Evolutionary conservation across 768 basidiomycete species (phyloP), one percentile per base, ranked within the genome.

Genomic region (Tephrocybe sp.): DNA sequence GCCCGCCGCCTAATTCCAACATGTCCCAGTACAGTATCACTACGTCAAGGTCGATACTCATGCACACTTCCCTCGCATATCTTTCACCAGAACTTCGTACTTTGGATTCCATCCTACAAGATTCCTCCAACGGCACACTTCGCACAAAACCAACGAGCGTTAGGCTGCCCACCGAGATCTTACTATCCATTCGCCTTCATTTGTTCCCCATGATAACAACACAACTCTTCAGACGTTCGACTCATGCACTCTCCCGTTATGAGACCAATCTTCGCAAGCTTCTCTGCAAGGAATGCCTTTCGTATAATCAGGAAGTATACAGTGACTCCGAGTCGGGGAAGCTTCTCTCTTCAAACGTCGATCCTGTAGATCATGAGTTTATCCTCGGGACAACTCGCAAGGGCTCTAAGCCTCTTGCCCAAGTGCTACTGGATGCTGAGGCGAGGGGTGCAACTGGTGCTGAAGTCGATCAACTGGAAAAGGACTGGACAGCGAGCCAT

Each of bases 301-400:
- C 72, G 16, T 81, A 77, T 59, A 73, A 80, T 57, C 61, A 75
- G 18, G 76, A 79, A 49, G 76, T 82, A 21, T 82, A 74, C 42
- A 94, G 94, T 1, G 94, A 97, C 64, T 85, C 93, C 18, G 91
- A 95, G 66, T 88, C 86, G 15, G 91, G 80, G 37, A 87, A 84
- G 64, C 80, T 95, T 29, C 76, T 97, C 49, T 87, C 88, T 5
- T 88, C 87, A 19, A 91, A 84, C 42, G 76, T 95, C 24, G 94
- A 97, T 62, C 66, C 80, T 40, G 73, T 76, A 24, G 94, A 97
- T 69, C 91, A 95, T 49, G 83, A 86, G 55, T 86, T 80, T 64
- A 83, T 91, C 49, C 60, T 79, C 22, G 88, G 86, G 6, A 87
- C 84, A 2, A 79, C 74, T 3, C 68, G 68, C 2, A 68, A 64